phyloP scores from a whole-genome alignment of 2,329 filamentous ascomycete genomes.

The Helotiales sp. region DNA sequence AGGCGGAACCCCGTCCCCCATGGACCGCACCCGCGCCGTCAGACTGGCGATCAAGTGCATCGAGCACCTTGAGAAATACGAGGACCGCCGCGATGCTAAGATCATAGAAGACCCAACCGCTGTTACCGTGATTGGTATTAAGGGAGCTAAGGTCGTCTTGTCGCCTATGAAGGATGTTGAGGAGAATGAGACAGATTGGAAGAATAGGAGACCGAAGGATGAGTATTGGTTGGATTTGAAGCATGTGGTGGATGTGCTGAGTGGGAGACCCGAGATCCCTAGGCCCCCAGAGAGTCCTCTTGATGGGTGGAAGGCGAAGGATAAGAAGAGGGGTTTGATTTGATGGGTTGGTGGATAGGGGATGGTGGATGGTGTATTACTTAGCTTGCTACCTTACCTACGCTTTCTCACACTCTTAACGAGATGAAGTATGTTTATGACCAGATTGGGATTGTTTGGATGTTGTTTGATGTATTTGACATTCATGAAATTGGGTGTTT shows the following conservation, averaged over 20 bases:
- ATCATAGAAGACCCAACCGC: constrained; percentile 77
- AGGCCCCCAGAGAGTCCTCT: constrained; percentile 54
- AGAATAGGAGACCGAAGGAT: constrained; percentile 79
- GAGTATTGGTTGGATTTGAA: constrained; percentile 87
- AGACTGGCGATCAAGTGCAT: constrained; percentile 93
- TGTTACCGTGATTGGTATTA: constrained; percentile 86
- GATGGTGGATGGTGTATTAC: background rate
- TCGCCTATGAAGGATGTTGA: constrained; percentile 81
- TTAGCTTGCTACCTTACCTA: background rate
- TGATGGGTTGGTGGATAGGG: constrained; percentile 2
- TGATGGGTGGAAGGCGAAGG: constrained; percentile 61
- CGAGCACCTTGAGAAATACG: constrained; percentile 83
- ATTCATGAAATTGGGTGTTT: no score
- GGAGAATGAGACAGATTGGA: constrained; percentile 88
- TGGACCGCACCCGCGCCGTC: constrained; percentile 93
- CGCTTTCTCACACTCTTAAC: background rate
- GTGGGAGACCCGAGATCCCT: constrained; percentile 64
- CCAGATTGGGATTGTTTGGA: background rate
- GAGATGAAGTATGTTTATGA: constrained; percentile 4
- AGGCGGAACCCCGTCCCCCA: constrained; percentile 88
- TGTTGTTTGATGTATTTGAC: background rate
- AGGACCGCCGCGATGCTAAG: constrained; percentile 66
- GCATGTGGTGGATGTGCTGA: constrained; percentile 81
- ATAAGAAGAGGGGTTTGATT: constrained; percentile 59
- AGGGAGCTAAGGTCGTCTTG: constrained; percentile 89